Conservation (phyloP, 2,329 filamentous ascomycete species). For the Scortechinia acanthostroma region DNA sequence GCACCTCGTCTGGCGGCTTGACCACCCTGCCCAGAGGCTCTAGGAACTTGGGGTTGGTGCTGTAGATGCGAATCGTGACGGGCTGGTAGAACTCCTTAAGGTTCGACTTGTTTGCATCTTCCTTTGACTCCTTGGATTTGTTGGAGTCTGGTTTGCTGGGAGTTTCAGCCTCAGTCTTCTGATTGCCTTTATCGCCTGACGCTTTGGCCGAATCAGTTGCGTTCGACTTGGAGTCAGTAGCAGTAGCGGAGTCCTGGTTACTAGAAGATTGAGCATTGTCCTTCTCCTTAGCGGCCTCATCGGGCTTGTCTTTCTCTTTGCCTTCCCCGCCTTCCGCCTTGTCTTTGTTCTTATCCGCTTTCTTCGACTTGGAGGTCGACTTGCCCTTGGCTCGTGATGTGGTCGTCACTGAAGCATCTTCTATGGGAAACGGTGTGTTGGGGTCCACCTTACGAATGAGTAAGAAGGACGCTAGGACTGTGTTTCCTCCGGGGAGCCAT, state of each 20-base stretch:
- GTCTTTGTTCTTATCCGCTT: conserved; percentile 12
- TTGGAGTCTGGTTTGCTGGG: not conserved
- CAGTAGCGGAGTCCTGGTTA: not conserved
- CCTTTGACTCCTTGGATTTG: conserved; percentile 8
- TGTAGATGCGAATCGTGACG: conserved; percentile 46
- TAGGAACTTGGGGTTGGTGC: conserved; percentile 38
- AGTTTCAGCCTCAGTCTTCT: not conserved
- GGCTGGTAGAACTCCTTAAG: conserved; percentile 38
- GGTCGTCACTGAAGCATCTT: conserved; percentile 16
- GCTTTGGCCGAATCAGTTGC: not conserved
- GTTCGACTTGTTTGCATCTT: conserved; percentile 8
- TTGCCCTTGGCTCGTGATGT: conserved; percentile 16
- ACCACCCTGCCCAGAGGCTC: conserved; percentile 47
- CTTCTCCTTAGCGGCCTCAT: too few relatives aligned
- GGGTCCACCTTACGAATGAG: conserved; percentile 30
- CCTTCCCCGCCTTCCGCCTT: too few relatives aligned
- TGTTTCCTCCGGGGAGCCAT: conserved; percentile 31
- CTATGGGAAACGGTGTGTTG: conserved; percentile 23
- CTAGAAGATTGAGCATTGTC: too few relatives aligned
- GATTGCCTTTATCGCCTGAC: not conserved
- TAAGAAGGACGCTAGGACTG: conserved; percentile 35
- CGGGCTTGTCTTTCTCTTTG: not conserved
- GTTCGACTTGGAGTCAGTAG: not conserved
- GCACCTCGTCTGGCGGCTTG: conserved; percentile 40
- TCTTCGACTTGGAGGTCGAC: conserved; percentile 22